Base-by-base conservation (phyloP, 2,329 filamentous ascomycete genomes). In the Sporothrix euskadiensis region DNA sequence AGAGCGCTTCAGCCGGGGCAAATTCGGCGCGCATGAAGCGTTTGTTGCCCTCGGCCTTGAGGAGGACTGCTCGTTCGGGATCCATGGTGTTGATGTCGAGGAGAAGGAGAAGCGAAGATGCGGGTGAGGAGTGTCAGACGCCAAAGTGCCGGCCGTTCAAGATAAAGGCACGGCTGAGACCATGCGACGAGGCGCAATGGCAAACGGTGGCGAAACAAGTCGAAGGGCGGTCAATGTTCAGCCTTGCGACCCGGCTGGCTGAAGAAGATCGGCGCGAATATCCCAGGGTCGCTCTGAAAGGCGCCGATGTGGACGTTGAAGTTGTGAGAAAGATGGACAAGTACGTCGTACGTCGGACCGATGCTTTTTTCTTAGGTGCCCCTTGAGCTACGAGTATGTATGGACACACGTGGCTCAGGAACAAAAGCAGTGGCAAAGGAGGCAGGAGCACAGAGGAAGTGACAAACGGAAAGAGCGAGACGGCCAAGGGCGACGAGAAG, bases 21-120 rank as follows among this genome's bases (percentile, higher is more conserved):
- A 87, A 94, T 77, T 94, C 89, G 75, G 88, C 88, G 9, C 84
- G 82, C 75, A 88, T 86, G 81, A 92, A 95, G 79, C 85, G 86
- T 70, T 83, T 84, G 81, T 92, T 92, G 76, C 91, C 90, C 74
- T 88, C 83, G 52, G 86, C 84, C 78, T 88, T 89, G 75, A 88
- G 81, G 44, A 80, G 79, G 0, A 81, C 74, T 1, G 85, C 80
- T 72, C 44, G 12, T 2, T 78, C 82, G 77, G 84, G 54, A 4
- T 73, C 63, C 74, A 75, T 78, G 47, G n/a, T 66, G 32, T 10
- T n/a, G 19, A 44, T 47, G 41, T 14, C 4, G 41, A 4, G 12
- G 57, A 22, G 57, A 26, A 41, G 1, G 30, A 32, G n/a, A n/a
- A 49, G 22, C n/a, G 1, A 14, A 44, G 56, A 59, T 59, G 22